Base-by-base conservation (phyloP, 2,329 filamentous ascomycete genomes). In the Alternaria longipes region DNA sequence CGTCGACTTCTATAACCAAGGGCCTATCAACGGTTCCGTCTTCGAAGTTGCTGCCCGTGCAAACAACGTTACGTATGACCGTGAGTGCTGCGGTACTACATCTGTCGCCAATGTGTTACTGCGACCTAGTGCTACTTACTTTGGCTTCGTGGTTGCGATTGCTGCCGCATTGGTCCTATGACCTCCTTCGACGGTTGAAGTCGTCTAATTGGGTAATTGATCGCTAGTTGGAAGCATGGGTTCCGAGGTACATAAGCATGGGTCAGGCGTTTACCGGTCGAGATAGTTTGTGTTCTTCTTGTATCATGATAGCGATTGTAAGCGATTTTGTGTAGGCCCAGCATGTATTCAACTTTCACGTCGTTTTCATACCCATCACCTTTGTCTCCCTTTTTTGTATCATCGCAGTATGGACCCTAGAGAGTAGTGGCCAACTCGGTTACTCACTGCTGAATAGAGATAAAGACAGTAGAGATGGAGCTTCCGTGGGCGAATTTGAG, bases 51-150 rank as follows among this genome's bases (percentile, higher is more conserved):
- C 79, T 4, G 79, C 79, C 1, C 65, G 64, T 4, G 86, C 88
- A 67, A 95, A 94, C 77, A 89, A 90, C 62, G 91, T 95, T 47
- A 89, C 86, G 0, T 94, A 92, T 73, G 83, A 83, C 46, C 75
- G 83, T 44, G 60, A 78, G 5, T 90, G 88, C 73, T 90, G 89
- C 68, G 88, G 88, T 3, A 72, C 60, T 16, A 41, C 51, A 6
- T 74, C 68, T 8, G 34, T 65, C 0, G 71, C 68, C 14, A 45
- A 52, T 8, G 40, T 49, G 4, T 53, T 65, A 4, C 18, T 63
- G 20, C 51, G 32, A 14, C 65, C 71, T 2, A 62, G 68, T 9
- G 51, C 49, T 1, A 61, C 56, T n/a, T 73, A 66, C 46, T 56
- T 74, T 26, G 66, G 57, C 7, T 53, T 74, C 1, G 50, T 71